Evolutionary conservation across 2,329 filamentous ascomycete species (phyloP), one percentile per base, ranked within the genome.

Genomic region (Endoconidiophora polonica): DNA sequence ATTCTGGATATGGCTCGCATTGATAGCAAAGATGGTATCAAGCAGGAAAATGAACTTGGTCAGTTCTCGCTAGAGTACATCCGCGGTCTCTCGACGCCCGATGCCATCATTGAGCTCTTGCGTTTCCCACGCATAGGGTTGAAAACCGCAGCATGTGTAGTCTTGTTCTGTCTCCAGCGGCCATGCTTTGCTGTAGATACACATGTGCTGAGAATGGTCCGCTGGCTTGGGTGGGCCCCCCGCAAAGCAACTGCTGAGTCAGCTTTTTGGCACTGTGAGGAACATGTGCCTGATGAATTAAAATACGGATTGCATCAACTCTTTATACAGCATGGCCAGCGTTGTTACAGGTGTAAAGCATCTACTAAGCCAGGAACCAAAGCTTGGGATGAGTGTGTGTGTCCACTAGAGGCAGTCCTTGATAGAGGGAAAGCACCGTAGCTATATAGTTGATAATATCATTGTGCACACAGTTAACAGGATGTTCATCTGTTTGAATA

Each of bases 1-100:
- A 86, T 86, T 36, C 68, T 93, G 6, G 74, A 86, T 47, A 76
- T 79, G 62, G 81, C 87, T 3, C 47, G 14, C 0, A 45, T 14
- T 12, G 26, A 45, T 4, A 29, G 4, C 18, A 45, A 33, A 16
- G 9, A 7, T 18, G 14, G 29, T 29, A 33, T 14, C 5, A 2
- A 4, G 23, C 4, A 36, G 16, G 7, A 33, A 16, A 43, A 42
- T 24, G 39, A 16, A 12, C 29, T 43, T 39, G 24, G 23, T 12
- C 39, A 40, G n/a, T 37, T 87, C 3, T 69, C 71, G 1, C 64
- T 77, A 16, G 70, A 77, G 49, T 64, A 75, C 57, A 60, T 77
- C 38, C 68, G 68, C 26, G 62, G 61, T 39, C 57, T 71, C 53
- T 60, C 62, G 3, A 64, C 66, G 29, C 63, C 71, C 5, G 66